Evolutionary conservation across 2,329 filamentous ascomycete species (phyloP), one percentile per base, ranked within the genome.

Genomic region (Chrysosporium queenslandicum): DNA sequence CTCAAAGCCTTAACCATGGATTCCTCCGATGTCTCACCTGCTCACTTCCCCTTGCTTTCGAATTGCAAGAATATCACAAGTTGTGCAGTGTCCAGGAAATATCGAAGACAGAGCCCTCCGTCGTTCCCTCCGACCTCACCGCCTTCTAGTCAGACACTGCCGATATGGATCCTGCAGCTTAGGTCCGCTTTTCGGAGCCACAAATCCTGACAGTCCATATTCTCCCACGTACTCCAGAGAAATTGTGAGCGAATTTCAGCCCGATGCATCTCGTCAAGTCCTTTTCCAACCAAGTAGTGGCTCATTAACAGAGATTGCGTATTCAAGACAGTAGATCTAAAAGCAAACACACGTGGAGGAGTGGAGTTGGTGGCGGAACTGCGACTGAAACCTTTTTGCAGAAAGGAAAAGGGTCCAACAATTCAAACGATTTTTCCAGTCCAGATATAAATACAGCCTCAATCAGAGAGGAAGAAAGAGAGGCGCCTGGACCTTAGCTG

Each of bases 331-430:
- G 30, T 37, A 36, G 30, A 51, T 45, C 29, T 9, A 18, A 51
- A n/a, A 45, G 39, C 49, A 51, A 41, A 40, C 34, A 52, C 34
- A 52, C 50, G 50, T 52, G 50, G 50, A 45, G 39, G 18, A 52
- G 50, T 52, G 50, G 41, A 52, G 42, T 47, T 52, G 50, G 50
- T 52, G 50, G 50, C 50, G 43, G 50, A 46, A 46, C 23, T 41
- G 23, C 18, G 42, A 41, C 36, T 47, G 50, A 47, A 47, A 52
- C 41, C 40, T 41, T 41, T 30, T 47, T 16, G 23, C 49, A 27
- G 42, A 21, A 29, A 23, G 7, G 23, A 32, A 40, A 46, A 43
- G 29, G 39, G 27, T 14, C 48, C 46, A 49, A 30, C 48, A 27
- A 25, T 45, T 20, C 40, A 23, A 36, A 43, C 25, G 5, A 16